Conservation (phyloP, 73 alveolate genomes). For the Paramecium octaurelia region DNA sequence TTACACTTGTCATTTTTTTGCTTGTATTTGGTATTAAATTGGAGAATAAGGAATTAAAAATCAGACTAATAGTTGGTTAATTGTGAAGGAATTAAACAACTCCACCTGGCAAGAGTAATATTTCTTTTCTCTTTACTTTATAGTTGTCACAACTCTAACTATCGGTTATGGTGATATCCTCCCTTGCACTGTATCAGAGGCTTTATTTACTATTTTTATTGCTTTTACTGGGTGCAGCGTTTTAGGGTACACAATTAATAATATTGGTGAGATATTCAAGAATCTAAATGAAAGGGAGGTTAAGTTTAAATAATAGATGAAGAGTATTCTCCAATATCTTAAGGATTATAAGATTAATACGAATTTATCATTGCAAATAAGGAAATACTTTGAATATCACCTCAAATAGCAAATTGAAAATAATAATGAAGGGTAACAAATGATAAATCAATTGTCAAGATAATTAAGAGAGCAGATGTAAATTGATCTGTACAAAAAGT, state of each 20-base stretch:
- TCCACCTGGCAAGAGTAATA: conserved; percentile 29
- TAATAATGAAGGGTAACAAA: neutral
- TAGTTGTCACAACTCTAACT: conserved; percentile 30
- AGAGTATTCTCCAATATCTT: neutral
- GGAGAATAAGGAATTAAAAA: neutral
- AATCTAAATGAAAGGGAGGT: neutral
- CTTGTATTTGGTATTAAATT: neutral
- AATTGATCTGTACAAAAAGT: neutral
- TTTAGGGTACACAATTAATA: conserved; percentile 33
- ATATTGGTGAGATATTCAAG: conserved; percentile 47
- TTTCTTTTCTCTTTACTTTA: conserved; percentile 23
- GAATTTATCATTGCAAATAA: neutral
- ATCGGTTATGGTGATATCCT: conserved; percentile 53
- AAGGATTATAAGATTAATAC: neutral
- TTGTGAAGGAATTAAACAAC: neutral
- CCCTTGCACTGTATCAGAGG: neutral
- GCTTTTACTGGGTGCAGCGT: conserved; percentile 39
- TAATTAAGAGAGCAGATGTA: neutral
- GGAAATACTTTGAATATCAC: neutral
- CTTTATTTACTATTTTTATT: neutral
- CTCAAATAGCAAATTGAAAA: neutral
- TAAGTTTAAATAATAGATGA: neutral
- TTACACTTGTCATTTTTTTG: neutral
- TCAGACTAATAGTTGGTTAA: conserved; percentile 32
- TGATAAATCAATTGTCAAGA: neutral